phyloP scores from a whole-genome alignment of 2,329 filamentous ascomycete species.

The Paracorniculantispora psalliotae region DNA sequence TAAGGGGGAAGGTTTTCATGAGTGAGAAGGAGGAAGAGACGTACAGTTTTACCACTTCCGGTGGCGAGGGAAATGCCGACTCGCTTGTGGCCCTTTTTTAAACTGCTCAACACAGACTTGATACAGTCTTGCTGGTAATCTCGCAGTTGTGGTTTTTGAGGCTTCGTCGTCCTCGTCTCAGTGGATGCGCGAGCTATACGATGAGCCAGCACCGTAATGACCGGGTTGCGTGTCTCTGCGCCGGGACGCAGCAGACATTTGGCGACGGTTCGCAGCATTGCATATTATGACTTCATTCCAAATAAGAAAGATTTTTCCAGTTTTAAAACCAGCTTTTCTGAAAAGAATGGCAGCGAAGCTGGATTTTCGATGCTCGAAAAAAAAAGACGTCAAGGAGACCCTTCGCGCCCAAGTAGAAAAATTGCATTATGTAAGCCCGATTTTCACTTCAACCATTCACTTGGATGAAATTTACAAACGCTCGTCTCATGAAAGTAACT shows the following conservation, averaged over 20 bases:
- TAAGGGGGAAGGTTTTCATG: constrained; percentile 12
- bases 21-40: constrained; percentile 18
- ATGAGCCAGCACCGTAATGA: constrained; percentile 8
- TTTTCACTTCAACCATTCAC: neutral
- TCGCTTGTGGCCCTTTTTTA: constrained; percentile 68
- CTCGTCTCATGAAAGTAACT: neutral
- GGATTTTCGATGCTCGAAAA: neutral
- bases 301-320: neutral
- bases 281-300: constrained; percentile 24
- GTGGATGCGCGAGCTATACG: constrained; percentile 12
- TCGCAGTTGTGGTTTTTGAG: constrained; percentile 53
- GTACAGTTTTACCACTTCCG: constrained; percentile 80
- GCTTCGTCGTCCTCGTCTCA: neutral
- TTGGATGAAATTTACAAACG: neutral
- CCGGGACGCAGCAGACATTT: constrained; percentile 24
- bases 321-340: neutral
- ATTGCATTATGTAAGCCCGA: constrained; percentile 5
- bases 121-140: constrained; percentile 92
- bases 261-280: constrained; percentile 30
- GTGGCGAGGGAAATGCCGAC: constrained; percentile 83
- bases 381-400: neutral
- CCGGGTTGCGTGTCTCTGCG: constrained; percentile 10
- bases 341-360: neutral
- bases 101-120: constrained; percentile 65
- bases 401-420: neutral